Evolutionary conservation across 495 filamentous ascomycete species (phyloP).

Genomic region (Immersiella caudata): DNA sequence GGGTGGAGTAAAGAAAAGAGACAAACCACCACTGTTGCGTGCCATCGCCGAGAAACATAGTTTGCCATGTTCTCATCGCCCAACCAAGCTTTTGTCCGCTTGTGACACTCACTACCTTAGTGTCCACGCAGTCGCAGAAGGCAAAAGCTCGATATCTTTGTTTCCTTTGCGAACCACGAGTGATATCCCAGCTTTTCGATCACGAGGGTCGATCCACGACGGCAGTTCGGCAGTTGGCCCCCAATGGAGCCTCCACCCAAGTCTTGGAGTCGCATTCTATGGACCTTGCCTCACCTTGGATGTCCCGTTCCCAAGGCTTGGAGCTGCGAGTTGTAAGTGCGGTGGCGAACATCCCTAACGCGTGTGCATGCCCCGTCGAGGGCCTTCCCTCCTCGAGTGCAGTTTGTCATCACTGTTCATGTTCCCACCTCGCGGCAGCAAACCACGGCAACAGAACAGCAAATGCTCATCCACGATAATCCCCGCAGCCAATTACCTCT

Average conservation of each 20-base stretch:
- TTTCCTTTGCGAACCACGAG: background rate
- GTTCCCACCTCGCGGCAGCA: background rate
- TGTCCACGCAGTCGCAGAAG: background rate
- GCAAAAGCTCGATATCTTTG: background rate
- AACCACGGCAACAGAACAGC: background rate
- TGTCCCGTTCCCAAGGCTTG: background rate
- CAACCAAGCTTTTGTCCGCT: background rate
- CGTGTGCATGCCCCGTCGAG: background rate
- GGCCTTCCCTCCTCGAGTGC: background rate
- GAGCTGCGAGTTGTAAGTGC: background rate
- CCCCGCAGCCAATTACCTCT: too few relatives aligned
- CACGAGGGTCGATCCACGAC: background rate
- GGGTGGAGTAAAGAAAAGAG: background rate
- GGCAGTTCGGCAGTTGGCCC: background rate
- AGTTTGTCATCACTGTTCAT: background rate
- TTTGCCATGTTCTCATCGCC: constrained; percentile 1
- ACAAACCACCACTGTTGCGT: background rate
- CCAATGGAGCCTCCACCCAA: background rate
- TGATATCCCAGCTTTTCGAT: background rate
- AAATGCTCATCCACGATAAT: background rate
- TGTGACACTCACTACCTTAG: background rate
- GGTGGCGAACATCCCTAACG: background rate
- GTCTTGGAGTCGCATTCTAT: background rate
- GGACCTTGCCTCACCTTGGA: constrained; percentile 3
- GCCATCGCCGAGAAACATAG: background rate